These are phyloP conservation scores for Fusarium torulosum DNA, from an alignment of 2,329 filamentous ascomycete genomes.

Conservation along the genomic window DNA sequence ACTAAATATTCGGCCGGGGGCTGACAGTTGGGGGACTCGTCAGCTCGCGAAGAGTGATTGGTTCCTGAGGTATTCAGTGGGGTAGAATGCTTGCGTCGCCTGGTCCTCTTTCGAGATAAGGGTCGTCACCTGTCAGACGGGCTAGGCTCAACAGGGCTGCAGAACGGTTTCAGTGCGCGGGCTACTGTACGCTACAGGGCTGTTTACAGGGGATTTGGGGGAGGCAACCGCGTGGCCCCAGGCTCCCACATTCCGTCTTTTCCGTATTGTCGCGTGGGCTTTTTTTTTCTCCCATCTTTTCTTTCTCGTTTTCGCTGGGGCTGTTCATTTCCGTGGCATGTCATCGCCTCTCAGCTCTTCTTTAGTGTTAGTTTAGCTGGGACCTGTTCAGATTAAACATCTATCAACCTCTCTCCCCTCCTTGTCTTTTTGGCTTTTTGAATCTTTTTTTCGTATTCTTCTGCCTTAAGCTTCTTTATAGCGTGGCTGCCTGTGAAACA, in stretches of 20 bases:
- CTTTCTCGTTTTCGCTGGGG: slow-evolving; percentile 3
- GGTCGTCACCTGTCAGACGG: slow-evolving; percentile 4
- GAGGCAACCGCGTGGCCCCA: slow-evolving; percentile 30
- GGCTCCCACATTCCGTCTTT: slow-evolving; percentile 36
- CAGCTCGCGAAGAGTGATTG: slow-evolving; percentile 52
- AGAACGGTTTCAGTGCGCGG: slow-evolving; percentile 25
- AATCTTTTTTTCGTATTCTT: slow-evolving; percentile 28
- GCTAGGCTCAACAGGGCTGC: slow-evolving; percentile 22
- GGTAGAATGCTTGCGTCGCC: slow-evolving; percentile 42
- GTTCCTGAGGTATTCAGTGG: slow-evolving; percentile 20
- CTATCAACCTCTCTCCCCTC: background rate
- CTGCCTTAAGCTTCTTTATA: slow-evolving; percentile 28
- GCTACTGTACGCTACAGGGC: slow-evolving; percentile 14
- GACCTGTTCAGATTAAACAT: background rate
- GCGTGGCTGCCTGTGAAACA: slow-evolving; percentile 16
- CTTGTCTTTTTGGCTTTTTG: background rate
- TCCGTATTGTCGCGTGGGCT: slow-evolving; percentile 16
- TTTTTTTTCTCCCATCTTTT: slow-evolving; percentile 31
- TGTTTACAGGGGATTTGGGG: slow-evolving; percentile 19
- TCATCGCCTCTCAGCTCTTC: slow-evolving; percentile 14
- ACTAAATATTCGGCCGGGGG: slow-evolving; percentile 21
- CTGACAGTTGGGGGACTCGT: slow-evolving; percentile 51
- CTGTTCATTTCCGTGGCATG: slow-evolving; percentile 21
- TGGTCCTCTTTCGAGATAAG: slow-evolving; percentile 22
- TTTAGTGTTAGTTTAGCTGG: too few relatives aligned